Evolutionary conservation across 495 filamentous ascomycete genomes (phyloP).

Genomic region (Talaromyces trachyspermus): DNA sequence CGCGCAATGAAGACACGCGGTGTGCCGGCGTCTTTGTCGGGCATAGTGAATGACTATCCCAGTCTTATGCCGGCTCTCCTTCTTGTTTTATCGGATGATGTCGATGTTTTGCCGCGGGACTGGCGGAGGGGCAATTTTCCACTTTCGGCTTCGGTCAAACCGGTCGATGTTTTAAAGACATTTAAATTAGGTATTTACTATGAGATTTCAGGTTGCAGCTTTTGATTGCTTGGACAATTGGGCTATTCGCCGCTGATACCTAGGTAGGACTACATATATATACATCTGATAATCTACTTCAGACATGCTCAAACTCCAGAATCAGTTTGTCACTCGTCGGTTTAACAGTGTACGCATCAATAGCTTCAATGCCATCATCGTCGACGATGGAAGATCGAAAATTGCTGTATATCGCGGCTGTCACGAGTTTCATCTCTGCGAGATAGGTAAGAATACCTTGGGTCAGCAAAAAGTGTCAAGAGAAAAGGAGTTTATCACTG

Average conservation of each 20-base stretch:
- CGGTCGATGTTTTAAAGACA: background rate
- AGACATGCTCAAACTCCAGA: constrained; percentile 31
- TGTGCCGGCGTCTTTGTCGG: constrained; percentile 39
- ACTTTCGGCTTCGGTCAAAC: background rate
- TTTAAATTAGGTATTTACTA: too few species aligned
- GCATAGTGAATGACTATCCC: too few species aligned
- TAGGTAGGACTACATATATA: background rate
- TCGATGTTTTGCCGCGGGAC: background rate
- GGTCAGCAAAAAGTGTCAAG: background rate
- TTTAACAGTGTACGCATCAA: constrained; percentile 59
- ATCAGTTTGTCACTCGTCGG: constrained; percentile 43
- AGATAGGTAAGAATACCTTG: constrained; percentile 8
- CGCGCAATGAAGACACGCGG: constrained; percentile 33
- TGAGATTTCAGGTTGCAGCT: too few species aligned
- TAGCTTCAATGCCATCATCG: constrained; percentile 52
- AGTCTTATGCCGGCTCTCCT: too few species aligned
- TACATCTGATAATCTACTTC: constrained; percentile 2
- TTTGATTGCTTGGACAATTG: background rate
- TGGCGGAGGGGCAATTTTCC: constrained; percentile 1
- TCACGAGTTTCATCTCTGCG: constrained; percentile 41
- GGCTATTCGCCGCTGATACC: background rate
- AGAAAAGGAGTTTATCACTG: background rate
- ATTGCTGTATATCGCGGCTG: constrained; percentile 59
- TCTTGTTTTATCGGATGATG: too few species aligned
- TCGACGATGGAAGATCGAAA: constrained; percentile 51